Conservation (phyloP, 495 filamentous ascomycete genomes). For the Talaromyces adpressus region DNA sequence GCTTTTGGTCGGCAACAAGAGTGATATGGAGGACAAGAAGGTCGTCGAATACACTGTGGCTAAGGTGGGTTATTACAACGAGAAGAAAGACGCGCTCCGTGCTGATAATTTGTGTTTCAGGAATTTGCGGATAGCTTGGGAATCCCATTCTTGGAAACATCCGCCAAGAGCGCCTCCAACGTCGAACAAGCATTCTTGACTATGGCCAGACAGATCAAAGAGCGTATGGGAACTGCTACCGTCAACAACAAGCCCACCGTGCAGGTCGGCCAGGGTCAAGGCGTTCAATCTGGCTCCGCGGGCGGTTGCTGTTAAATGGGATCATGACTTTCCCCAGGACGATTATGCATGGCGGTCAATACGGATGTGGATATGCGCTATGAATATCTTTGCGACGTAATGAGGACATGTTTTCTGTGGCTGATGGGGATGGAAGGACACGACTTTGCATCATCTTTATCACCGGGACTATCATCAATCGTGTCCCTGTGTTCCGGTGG, state of each 20-base stretch:
- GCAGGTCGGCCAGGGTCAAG: slow-evolving; percentile 87
- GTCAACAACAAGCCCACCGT: slow-evolving; percentile 98
- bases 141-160: slow-evolving; percentile 99
- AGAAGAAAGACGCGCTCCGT: background rate
- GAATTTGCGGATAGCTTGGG: slow-evolving; percentile 98
- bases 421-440: background rate
- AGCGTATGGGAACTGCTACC: slow-evolving; percentile 95
- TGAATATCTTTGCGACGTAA: background rate
- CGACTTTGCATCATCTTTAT: background rate
- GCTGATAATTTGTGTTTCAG: slow-evolving; percentile 42
- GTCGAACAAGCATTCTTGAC: slow-evolving; percentile 99
- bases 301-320: slow-evolving; percentile 85
- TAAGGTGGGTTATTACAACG: slow-evolving; percentile 57
- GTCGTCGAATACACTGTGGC: slow-evolving; percentile 99
- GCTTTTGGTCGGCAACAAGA: slow-evolving; percentile 98
- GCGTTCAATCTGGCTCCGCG: slow-evolving; percentile 83
- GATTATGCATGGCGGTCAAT: background rate
- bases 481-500: background rate
- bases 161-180: slow-evolving; percentile 98
- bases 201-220: slow-evolving; percentile 99
- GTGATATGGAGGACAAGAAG: slow-evolving; percentile 99
- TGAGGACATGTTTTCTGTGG: background rate
- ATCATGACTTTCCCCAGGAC: slow-evolving; percentile 9
- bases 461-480: background rate
- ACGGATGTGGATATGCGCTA: background rate